Evolutionary conservation across 2,329 filamentous ascomycete genomes (phyloP), one percentile per base, ranked within the genome.

Genomic region (Scopulariopsis brevicaulis): DNA sequence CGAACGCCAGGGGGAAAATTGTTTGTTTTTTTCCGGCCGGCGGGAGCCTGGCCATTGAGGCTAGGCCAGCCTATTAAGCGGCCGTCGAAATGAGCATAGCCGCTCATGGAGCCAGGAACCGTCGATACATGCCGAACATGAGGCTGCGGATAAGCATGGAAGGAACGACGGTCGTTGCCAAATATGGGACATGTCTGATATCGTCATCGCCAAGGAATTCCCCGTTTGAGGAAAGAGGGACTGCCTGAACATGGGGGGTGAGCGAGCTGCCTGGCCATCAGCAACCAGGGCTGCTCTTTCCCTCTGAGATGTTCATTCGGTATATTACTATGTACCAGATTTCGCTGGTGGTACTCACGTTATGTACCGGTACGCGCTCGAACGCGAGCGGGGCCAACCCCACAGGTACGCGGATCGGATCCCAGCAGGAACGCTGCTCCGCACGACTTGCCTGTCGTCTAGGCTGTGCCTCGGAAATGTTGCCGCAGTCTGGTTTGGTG

Each of bases 191-290:
- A 20, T 50, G 46, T 11, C 46, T 18, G 35, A 56, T 56, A 56
- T 35, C 55, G 55, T 51, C 55, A 56, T 56, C 43, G 24, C 43
- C 50, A 56, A 56, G 50, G 51, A 34, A 56, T 35, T 14, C 55
- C 40, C 55, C 25, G 25, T 50, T 56, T 28, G 50, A 56, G 25
- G 50, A 46, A 50, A 46, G 54, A 43, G 32, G 37, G 40, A 48
- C 35, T 15, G 43, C 25, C 15, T 11, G 24, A 22, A 40, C 53
- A 34, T 18, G 37, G 22, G 8, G n/a, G 22, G 53, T 40, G n/a
- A 46, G 40, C 40, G 15, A 15, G 40, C n/a, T 46, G 40, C 40
- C 40, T n/a, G 40, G 15, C 40, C n/a, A n/a, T 46, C 40, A 46
- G 4, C 28, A 32, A 32, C 28, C 28, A 32, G 28, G 40, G 40